Conservation (phyloP, 257 asterid genomes). For the Primulina tabacum region DNA sequence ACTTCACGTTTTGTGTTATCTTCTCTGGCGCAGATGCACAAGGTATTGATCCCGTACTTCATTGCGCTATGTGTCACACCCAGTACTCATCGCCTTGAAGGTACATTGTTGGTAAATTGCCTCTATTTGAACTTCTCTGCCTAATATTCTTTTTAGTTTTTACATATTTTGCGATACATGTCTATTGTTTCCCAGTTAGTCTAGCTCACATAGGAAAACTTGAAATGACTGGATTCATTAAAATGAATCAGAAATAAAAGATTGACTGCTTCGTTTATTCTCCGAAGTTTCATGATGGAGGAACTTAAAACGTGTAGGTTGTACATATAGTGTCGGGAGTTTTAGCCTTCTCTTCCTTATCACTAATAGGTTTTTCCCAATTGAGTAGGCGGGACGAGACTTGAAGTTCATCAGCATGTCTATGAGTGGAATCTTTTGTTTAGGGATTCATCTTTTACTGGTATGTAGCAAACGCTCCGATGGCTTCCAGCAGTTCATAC, state of each 20-base stretch:
- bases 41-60: slow-evolving; percentile 77
- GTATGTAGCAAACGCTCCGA: slow-evolving; percentile 36
- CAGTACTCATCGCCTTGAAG: slow-evolving; percentile 92
- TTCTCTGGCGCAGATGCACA: slow-evolving; percentile 75
- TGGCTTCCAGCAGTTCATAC: not conserved
- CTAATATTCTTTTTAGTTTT: slow-evolving; percentile 2
- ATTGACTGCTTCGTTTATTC: not conserved
- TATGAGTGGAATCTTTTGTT: slow-evolving; percentile 58
- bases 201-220: not conserved
- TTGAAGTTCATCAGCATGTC: slow-evolving; percentile 79
- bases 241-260: not conserved
- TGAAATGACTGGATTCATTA: not conserved
- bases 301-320: not conserved
- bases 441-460: slow-evolving; percentile 67
- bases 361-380: slow-evolving; percentile 16
- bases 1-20: not conserved
- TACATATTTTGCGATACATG: not conserved
- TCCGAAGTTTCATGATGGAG: not conserved
- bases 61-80: slow-evolving; percentile 81
- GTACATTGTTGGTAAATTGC: slow-evolving; percentile 69
- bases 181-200: not conserved
- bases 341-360: slow-evolving; percentile 8
- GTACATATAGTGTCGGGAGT: not conserved
- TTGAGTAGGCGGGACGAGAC: slow-evolving; percentile 88
- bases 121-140: slow-evolving; percentile 22